These are phyloP conservation scores for Suillus luteus DNA, from an alignment of 768 basidiomycete species.

Conservation along the genomic window DNA sequence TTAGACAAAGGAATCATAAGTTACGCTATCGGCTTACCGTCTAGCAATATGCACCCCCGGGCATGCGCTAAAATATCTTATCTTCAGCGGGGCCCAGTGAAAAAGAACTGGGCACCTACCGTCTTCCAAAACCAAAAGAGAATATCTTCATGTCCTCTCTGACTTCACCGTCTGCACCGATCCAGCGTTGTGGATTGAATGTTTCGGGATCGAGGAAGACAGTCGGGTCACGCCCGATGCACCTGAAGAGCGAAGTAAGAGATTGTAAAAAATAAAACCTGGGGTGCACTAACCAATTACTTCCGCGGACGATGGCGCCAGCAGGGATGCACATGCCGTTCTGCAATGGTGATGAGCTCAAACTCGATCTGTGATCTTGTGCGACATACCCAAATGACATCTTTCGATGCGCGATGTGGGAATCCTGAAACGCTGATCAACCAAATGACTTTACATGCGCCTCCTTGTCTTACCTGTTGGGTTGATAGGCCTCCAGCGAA, in stretches of 20 bases:
- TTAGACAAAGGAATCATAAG: not conserved
- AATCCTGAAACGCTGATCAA: conserved; percentile 15
- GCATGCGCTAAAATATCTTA: conserved; percentile 29
- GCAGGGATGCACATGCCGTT: conserved; percentile 36
- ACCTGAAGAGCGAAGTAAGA: conserved; percentile 26
- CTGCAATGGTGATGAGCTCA: conserved; percentile 21
- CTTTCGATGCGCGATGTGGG: conserved; percentile 28
- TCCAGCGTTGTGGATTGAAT: conserved; percentile 58
- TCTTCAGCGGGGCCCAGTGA: not conserved
- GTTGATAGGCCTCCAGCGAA: conserved; percentile 43
- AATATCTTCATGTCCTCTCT: conserved; percentile 47
- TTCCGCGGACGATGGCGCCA: conserved; percentile 36
- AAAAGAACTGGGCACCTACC: conserved; percentile 30
- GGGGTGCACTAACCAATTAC: conserved; percentile 26
- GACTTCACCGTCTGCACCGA: conserved; percentile 44
- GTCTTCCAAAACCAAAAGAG: conserved; percentile 52
- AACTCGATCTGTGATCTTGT: not conserved
- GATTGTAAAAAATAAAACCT: not conserved
- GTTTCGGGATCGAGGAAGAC: conserved; percentile 53
- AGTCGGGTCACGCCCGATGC: conserved; percentile 50
- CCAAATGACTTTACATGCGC: not conserved
- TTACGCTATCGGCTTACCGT: conserved; percentile 15
- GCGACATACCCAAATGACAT: conserved; percentile 28
- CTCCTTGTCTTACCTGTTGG: conserved; percentile 25
- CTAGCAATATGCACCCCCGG: conserved; percentile 53